Evolutionary conservation across 2,329 filamentous ascomycete species (phyloP).

Genomic region (Colletotrichum sp.): DNA sequence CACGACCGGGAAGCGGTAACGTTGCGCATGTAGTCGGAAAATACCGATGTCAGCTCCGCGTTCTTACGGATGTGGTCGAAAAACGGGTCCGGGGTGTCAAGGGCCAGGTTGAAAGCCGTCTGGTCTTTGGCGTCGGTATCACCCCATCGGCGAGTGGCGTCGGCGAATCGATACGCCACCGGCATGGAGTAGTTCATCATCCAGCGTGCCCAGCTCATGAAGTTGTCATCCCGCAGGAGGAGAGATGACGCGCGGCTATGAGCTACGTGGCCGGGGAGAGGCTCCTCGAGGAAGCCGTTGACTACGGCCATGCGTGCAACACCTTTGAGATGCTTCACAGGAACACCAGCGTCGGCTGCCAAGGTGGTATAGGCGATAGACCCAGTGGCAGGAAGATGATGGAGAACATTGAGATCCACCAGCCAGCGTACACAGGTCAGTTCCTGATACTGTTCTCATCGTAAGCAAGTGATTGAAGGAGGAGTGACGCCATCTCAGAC

Average conservation of each 20-base stretch:
- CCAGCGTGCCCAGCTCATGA: slow-evolving; percentile 35
- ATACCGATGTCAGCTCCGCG: slow-evolving; percentile 27
- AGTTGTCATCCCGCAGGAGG: slow-evolving; percentile 27
- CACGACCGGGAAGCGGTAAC: slow-evolving; percentile 32
- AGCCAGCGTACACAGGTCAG: background rate
- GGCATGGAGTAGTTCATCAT: slow-evolving; percentile 31
- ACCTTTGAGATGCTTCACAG: slow-evolving; percentile 24
- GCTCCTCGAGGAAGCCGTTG: slow-evolving; percentile 36
- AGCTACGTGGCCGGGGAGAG: slow-evolving; percentile 27
- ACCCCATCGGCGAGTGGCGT: slow-evolving; percentile 31
- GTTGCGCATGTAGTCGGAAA: slow-evolving; percentile 36
- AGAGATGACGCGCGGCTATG: slow-evolving; percentile 37
- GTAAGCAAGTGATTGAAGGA: background rate
- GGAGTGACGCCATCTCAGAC: background rate
- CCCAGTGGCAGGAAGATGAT: background rate
- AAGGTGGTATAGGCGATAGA: background rate
- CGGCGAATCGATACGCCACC: slow-evolving; percentile 24
- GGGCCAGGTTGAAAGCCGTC: slow-evolving; percentile 34
- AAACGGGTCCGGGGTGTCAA: slow-evolving; percentile 29
- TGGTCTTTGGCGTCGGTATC: slow-evolving; percentile 26
- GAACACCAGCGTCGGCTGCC: slow-evolving; percentile 20
- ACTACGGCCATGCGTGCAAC: slow-evolving; percentile 43
- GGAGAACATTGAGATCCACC: background rate
- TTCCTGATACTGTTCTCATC: background rate
- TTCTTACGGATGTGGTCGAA: slow-evolving; percentile 34